Evolutionary conservation across 306 rosid genomes (phyloP).

Genomic region (Quercus agrifolia): DNA sequence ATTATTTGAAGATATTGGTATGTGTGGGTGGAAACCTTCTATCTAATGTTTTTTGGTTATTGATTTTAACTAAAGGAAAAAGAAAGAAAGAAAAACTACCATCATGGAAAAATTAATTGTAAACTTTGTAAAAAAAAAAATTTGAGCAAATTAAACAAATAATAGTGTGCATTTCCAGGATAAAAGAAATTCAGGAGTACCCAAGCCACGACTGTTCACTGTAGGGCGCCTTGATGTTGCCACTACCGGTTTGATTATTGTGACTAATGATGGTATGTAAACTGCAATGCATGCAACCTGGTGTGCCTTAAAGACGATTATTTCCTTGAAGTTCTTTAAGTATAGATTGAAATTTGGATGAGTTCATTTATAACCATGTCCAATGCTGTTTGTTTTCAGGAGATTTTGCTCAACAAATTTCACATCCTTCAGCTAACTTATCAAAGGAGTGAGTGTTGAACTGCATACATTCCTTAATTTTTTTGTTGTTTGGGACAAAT

Average conservation of each 20-base stretch:
- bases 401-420: conserved; percentile 72
- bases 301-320: background rate
- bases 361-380: conserved; percentile 22
- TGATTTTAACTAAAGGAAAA: background rate
- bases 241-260: conserved; percentile 87
- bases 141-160: background rate
- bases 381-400: conserved; percentile 43
- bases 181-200: conserved; percentile 59
- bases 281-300: conserved; percentile 18
- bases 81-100: background rate
- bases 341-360: background rate
- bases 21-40: conserved; percentile 22
- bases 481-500: background rate
- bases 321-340: background rate
- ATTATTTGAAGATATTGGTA: conserved; percentile 74
- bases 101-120: background rate
- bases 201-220: conserved; percentile 76
- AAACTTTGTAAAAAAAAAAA: background rate
- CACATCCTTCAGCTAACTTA: conserved; percentile 86
- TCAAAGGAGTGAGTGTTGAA: conserved; percentile 72
- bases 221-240: conserved; percentile 99
- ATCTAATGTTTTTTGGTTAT: background rate
- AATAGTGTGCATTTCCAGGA: conserved; percentile 43
- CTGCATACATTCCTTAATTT: conserved; percentile 10
- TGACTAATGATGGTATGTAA: conserved; percentile 83